Percentiles rank a stretch among this genome's conserved stretches.
phyloP scores from a whole-genome alignment of 1,139 yeast species.

The Lipomyces yarrowii region DNA sequence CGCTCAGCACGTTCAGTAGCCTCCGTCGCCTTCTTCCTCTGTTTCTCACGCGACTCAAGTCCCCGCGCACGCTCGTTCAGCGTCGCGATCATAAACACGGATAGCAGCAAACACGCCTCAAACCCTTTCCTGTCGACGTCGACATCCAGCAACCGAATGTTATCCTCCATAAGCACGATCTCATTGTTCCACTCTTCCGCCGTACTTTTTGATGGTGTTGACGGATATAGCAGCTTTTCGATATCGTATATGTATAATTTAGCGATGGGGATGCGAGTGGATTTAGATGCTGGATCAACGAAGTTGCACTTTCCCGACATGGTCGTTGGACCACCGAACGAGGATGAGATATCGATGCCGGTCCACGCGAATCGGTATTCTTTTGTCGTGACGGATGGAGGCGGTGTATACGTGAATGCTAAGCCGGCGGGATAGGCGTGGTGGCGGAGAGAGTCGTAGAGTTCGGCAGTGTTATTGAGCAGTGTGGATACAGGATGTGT shows the following conservation, averaged over 20 bases:
- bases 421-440: background rate
- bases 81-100: background rate
- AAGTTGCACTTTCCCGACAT: conserved; percentile 5
- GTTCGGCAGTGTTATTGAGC: background rate
- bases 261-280: background rate
- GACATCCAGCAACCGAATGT: conserved; percentile 1
- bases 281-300: background rate
- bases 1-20: background rate
- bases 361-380: conserved; percentile 1
- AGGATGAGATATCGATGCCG: conserved; percentile 4
- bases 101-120: conserved; percentile 1
- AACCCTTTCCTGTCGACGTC: conserved; percentile 2
- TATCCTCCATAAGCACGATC: conserved; percentile 5
- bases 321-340: background rate
- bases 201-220: background rate
- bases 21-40: background rate
- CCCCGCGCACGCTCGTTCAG: background rate
- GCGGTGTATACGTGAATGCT: background rate
- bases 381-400: background rate
- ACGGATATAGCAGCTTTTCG: background rate
- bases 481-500: background rate
- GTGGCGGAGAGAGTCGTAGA: background rate
- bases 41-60: background rate
- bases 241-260: conserved; percentile 2
- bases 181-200: background rate